Evolutionary conservation across 2,329 filamentous ascomycete genomes (phyloP), one percentile per base, ranked within the genome.

Genomic region (Pyrenophora teres): DNA sequence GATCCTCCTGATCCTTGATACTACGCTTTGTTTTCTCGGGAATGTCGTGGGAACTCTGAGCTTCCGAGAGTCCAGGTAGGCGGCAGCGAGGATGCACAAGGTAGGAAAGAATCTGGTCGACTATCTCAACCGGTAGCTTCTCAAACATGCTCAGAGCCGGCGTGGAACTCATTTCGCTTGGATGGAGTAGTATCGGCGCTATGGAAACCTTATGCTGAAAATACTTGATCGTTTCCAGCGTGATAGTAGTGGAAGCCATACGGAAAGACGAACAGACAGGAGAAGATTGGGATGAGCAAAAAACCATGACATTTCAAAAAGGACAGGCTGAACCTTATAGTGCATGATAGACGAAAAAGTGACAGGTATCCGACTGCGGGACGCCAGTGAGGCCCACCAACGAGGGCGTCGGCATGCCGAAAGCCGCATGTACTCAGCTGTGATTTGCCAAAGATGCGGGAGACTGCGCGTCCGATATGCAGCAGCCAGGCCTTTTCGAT

Each of bases 31-130:
- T 51, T 3, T 52, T 32, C 15, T 50, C 43, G 7, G 64, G 55
- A 32, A 57, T 57, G 27, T 65, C 59, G 32, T 60, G 55, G 35
- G 44, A 38, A 48, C 68, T 71, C 42, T 68, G 62, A 27, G 56
- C 40, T 47, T 71, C 65, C 4, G 66, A 63, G 38, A 68, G 63
- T 6, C 68, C 69, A 1, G 67, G 63, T 4, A 72, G 60, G 9
- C 64, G 60, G 2, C 66, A 69, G 31, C 65, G 54, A 5, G 69
- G 68, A 37, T 64, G 56, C 6, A 59, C 59, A 43, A 72, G 63
- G 51, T 65, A 60, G 9, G 64, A 62, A 23, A 72, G 50, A 30
- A 71, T 69, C 7, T 68, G 55, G 40, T 64, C 58, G 38, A 63
- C 18, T 42, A 72, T 57, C 45, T 72, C 69, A 37, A 60, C 46